A percentile compares a stretch with the other conserved stretches of the same genome.
These are phyloP conservation scores for Neopestalotiopsis sp. DNA, from an alignment of 2,329 filamentous ascomycete species.

Conservation along the genomic window DNA sequence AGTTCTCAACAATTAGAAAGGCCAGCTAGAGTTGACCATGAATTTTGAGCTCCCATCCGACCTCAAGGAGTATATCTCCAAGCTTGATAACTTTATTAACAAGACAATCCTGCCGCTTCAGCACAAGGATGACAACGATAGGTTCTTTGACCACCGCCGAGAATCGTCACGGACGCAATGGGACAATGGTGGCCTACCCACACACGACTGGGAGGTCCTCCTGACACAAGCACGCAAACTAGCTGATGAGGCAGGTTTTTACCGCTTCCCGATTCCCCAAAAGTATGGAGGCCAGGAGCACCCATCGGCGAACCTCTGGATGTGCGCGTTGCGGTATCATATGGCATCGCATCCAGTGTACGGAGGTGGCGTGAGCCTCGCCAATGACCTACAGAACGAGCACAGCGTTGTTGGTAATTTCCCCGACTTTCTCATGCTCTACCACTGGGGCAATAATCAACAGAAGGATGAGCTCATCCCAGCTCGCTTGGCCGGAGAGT, in stretches of 20 bases:
- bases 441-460: conserved; percentile 61
- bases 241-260: conserved; percentile 66
- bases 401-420: conserved; percentile 68
- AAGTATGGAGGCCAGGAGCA: conserved; percentile 43
- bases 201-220: conserved; percentile 63
- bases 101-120: conserved; percentile 60
- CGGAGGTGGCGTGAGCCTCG: conserved; percentile 58
- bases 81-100: conserved; percentile 66
- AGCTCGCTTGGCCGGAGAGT: conserved; percentile 56
- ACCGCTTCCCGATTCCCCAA: conserved; percentile 60
- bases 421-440: conserved; percentile 66
- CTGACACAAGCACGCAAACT: conserved; percentile 52
- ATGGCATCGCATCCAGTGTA: conserved; percentile 56
- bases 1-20: neutral
- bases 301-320: conserved; percentile 62
- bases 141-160: conserved; percentile 70
- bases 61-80: conserved; percentile 32
- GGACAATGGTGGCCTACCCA: conserved; percentile 61
- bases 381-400: conserved; percentile 70
- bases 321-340: conserved; percentile 67
- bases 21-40: conserved; percentile 17
- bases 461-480: conserved; percentile 61
- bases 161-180: conserved; percentile 68
- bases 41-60: conserved; percentile 27
- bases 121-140: conserved; percentile 60